Evolutionary conservation across 2,329 filamentous ascomycete species (phyloP).

Genomic region (Colletotrichum falcatum): DNA sequence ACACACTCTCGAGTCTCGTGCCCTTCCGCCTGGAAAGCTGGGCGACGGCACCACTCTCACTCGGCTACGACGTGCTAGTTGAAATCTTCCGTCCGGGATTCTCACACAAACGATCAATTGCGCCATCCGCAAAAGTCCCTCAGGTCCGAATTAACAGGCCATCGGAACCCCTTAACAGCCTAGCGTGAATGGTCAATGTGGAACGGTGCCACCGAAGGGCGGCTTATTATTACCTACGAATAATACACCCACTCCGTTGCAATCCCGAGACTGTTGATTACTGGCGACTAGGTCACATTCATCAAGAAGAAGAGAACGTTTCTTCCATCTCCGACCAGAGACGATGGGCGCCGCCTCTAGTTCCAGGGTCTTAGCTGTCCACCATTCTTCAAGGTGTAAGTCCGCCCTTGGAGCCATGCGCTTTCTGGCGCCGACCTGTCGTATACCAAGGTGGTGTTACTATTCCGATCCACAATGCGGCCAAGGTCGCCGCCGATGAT

Average conservation of each 20-base stretch:
- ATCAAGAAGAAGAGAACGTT: background rate
- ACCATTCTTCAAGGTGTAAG: conserved; percentile 10
- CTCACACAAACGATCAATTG: conserved; percentile 24
- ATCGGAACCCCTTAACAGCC: background rate
- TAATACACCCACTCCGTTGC: background rate
- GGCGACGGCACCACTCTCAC: background rate
- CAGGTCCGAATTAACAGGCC: conserved; percentile 11
- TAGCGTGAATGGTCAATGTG: conserved; percentile 1
- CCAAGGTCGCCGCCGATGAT: conserved; percentile 8
- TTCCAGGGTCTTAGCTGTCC: conserved; percentile 19
- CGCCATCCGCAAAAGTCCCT: conserved; percentile 36
- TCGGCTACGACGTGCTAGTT: background rate
- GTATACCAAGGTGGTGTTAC: conserved; percentile 3
- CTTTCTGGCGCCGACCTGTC: conserved; percentile 14
- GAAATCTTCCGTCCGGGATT: background rate
- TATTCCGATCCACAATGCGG: conserved; percentile 4
- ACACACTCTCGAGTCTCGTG: too few relatives aligned
- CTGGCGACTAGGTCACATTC: background rate
- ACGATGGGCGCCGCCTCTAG: background rate
- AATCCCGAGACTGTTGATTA: too few relatives aligned
- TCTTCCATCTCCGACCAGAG: too few relatives aligned
- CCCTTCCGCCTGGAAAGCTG: conserved; percentile 1
- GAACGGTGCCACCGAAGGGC: background rate
- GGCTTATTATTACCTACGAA: too few relatives aligned
- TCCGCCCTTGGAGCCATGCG: conserved; percentile 15